Conservation (phyloP, 768 basidiomycete genomes). For the Panaeolus papilionaceus region DNA sequence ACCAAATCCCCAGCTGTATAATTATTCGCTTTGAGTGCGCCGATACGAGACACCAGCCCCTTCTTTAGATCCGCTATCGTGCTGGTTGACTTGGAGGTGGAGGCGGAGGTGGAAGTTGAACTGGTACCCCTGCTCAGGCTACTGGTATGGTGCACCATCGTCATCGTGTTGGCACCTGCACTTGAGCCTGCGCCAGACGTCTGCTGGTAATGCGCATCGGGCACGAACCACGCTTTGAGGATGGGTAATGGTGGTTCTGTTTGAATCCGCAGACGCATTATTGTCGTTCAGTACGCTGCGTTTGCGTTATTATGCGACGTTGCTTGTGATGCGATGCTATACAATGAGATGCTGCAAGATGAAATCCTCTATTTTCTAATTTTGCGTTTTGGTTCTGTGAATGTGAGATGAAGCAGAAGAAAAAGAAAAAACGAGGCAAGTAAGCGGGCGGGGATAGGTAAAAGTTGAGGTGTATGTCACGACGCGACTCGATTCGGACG, state of each 20-base stretch:
- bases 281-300: background rate
- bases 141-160: constrained; percentile 34
- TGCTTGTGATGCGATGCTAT: too few species aligned
- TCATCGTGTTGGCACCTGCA: constrained; percentile 30
- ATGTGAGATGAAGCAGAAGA: too few species aligned
- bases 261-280: constrained; percentile 60
- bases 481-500: too few species aligned
- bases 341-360: too few species aligned
- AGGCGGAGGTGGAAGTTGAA: background rate
- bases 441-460: too few species aligned
- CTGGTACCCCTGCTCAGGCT: constrained; percentile 38
- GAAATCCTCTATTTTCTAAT: too few species aligned
- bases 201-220: constrained; percentile 37
- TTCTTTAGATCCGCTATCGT: constrained; percentile 46
- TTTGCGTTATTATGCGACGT: too few species aligned
- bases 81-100: background rate
- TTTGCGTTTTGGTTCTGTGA: too few species aligned
- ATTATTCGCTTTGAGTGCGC: constrained; percentile 32
- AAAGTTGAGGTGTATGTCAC: too few species aligned
- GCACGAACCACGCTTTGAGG: constrained; percentile 59
- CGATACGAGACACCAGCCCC: constrained; percentile 41
- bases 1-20: constrained; percentile 31
- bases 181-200: constrained; percentile 43
- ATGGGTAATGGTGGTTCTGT: constrained; percentile 52
- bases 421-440: too few species aligned